Percentiles rank a stretch among this genome's conserved stretches.
These are phyloP conservation scores for Penicillium sp. DNA, from an alignment of 2,329 filamentous ascomycete genomes.

Conservation along the genomic window DNA sequence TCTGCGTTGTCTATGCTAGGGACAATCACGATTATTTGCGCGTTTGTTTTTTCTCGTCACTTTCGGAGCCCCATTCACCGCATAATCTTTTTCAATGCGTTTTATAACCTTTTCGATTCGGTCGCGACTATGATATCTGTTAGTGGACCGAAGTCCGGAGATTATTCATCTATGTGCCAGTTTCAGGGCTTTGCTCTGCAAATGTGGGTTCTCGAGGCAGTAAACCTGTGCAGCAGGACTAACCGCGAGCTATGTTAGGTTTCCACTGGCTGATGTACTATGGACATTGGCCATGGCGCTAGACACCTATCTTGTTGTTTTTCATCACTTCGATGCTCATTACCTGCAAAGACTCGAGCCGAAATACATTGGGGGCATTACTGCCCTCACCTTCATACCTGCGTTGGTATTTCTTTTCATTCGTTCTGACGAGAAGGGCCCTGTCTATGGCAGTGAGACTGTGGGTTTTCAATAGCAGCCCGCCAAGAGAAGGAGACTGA, in stretches of 20 bases:
- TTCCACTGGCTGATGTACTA: constrained; percentile 39
- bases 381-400: constrained; percentile 33
- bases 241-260: constrained; percentile 23
- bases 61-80: constrained; percentile 43
- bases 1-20: constrained; percentile 36
- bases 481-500: background rate
- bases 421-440: constrained; percentile 29
- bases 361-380: constrained; percentile 33
- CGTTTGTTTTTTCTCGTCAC: constrained; percentile 32
- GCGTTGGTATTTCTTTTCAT: constrained; percentile 38
- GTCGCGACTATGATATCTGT: constrained; percentile 42
- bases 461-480: constrained; percentile 19
- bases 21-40: constrained; percentile 35
- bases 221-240: background rate
- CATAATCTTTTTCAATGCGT: constrained; percentile 41
- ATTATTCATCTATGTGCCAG: constrained; percentile 35
- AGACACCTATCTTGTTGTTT: constrained; percentile 40
- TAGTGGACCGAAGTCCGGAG: constrained; percentile 35
- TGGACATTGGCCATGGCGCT: constrained; percentile 41
- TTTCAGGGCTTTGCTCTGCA: constrained; percentile 42
- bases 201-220: constrained; percentile 26
- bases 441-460: constrained; percentile 38
- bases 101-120: constrained; percentile 40
- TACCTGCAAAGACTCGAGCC: constrained; percentile 33
- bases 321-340: constrained; percentile 33